Base-by-base conservation (phyloP, 176 grass and related monocot genomes). In the Urochloa ruziziensis region DNA sequence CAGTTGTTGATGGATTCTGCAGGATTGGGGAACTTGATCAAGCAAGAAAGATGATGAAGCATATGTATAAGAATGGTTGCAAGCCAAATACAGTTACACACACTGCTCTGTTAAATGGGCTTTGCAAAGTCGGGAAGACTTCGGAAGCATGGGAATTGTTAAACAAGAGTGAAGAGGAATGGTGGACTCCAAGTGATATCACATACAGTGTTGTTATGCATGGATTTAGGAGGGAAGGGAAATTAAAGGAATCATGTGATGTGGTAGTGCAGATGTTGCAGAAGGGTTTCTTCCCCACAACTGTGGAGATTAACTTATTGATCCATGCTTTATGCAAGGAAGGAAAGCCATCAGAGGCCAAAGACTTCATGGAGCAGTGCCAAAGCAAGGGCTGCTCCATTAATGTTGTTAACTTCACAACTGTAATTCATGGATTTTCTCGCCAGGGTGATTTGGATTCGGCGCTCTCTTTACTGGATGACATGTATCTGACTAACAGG, bases 361-460 rank as follows among this genome's bases (percentile, higher is more conserved):
- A 94, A 82, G 86, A 66, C 49, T 98, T 98, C 81, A 93, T 98
- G 96, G 92, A 98, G 64, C 79, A 85, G 66, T 98, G 96, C 75
- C 92, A 95, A 70, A 92, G 89, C 66, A 98, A 95, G 66, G 96
- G 93, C 21, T 93, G 93, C 64, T 56, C 83, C 23, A 90, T 98
- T 80, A 98, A 91, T 91, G 96, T 98, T 71, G 82, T 98, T 35
- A 98, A 93, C 83, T 98, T 98, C 62, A 98, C 96, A 32, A 95
- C 96, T 69, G 87, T 95, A 67, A 98, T 98, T 70, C 89, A 98
- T 90, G 93, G 96, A 67, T 98, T 98, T 89, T 91, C 87, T 78
- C 44, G 77, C 66, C 83, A 93, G 62, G 91, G 82, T 61, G 96
- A 98, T 88, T 77, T 93, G 83, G 92, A 93, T 70, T 85, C 93